These are phyloP conservation scores for Neurospora sp. DNA, from an alignment of 495 filamentous ascomycete species.

Conservation along the genomic window DNA sequence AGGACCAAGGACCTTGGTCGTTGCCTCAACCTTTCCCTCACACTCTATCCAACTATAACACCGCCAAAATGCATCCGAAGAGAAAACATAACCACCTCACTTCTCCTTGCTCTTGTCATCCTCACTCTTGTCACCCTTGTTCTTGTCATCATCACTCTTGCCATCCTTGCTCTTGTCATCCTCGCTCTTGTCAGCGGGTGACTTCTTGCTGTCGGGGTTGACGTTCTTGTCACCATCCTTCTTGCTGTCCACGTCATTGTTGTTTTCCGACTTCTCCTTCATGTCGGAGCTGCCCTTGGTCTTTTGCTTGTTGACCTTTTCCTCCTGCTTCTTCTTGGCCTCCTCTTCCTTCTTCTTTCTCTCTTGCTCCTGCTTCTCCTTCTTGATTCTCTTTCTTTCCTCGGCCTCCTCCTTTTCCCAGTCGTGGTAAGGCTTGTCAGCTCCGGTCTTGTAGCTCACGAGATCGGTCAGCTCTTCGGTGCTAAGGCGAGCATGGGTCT, in stretches of 20 bases:
- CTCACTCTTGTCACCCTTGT: neutral
- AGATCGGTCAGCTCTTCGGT: conserved; percentile 53
- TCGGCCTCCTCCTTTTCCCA: conserved; percentile 25
- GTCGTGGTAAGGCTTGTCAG: conserved; percentile 35
- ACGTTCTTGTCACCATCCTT: conserved; percentile 8
- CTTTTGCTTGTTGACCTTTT: conserved; percentile 16
- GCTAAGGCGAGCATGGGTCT: conserved; percentile 34
- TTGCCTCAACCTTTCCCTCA: neutral
- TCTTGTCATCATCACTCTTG: neutral
- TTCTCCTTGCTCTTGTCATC: conserved; percentile 5
- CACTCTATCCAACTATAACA: neutral
- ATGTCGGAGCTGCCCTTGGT: conserved; percentile 6
- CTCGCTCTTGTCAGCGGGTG: neutral
- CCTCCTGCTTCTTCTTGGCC: conserved; percentile 15
- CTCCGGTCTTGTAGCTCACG: conserved; percentile 41
- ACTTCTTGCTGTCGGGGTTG: neutral
- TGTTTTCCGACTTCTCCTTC: conserved; percentile 6
- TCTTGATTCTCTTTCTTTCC: conserved; percentile 21
- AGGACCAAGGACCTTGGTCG: neutral
- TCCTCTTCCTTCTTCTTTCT: conserved; percentile 20
- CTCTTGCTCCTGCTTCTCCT: conserved; percentile 28
- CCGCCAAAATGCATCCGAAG: neutral
- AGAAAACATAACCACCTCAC: neutral
- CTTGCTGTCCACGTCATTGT: conserved; percentile 4
- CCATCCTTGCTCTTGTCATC: neutral